A percentile compares a stretch with the other conserved stretches of the same genome.
Evolutionary conservation across 2,329 filamentous ascomycete genomes (phyloP).

Genomic region (Pezicula neosporulosa): DNA sequence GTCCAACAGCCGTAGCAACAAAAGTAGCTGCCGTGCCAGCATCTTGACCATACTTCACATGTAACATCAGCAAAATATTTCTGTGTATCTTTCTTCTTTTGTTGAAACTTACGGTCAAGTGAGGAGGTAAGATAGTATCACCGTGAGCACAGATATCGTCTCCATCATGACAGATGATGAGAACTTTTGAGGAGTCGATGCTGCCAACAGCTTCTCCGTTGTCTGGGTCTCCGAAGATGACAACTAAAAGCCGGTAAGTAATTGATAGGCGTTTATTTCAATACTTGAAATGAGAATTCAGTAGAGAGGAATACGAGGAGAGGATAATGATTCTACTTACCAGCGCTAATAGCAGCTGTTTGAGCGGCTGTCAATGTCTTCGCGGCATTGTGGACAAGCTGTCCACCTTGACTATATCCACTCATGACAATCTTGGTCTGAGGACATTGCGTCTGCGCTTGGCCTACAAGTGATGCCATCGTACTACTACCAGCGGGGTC

Average conservation of each 20-base stretch:
- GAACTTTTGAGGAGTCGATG: constrained; percentile 14
- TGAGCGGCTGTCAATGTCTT: constrained; percentile 7
- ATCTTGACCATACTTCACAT: no score
- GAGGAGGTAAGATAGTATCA: constrained; percentile 8
- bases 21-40: no score
- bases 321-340: neutral
- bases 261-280: neutral
- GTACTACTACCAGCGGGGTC: constrained; percentile 38
- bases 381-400: constrained; percentile 24
- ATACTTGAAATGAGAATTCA: neutral
- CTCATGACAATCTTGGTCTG: constrained; percentile 20
- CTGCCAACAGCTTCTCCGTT: constrained; percentile 16
- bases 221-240: constrained; percentile 24
- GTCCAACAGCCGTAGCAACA: no score
- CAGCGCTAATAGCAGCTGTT: constrained; percentile 11
- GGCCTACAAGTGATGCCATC: constrained; percentile 26
- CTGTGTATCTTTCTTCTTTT: no score
- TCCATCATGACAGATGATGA: constrained; percentile 18
- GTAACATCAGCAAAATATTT: no score
- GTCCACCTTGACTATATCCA: constrained; percentile 7
- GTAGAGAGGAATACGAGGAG: neutral
- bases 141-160: constrained; percentile 20
- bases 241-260: constrained; percentile 2
- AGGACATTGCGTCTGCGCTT: constrained; percentile 14
- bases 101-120: constrained; percentile 9